phyloP scores from a whole-genome alignment of 805 yeast species.

The Barnettozyma salicaria region DNA sequence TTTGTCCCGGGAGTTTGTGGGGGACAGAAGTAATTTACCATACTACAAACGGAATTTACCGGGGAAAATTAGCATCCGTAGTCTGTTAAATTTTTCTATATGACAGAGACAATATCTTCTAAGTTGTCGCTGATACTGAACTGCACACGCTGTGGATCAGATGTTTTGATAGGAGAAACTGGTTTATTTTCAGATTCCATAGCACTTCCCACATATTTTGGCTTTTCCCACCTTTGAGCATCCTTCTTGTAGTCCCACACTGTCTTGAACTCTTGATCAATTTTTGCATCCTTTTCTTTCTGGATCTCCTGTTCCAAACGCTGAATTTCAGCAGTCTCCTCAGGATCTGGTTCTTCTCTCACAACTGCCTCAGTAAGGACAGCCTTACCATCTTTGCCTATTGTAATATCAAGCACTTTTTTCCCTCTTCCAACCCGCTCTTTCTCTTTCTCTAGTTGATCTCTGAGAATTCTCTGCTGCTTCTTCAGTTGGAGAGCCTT shows the following conservation, averaged over 20 bases:
- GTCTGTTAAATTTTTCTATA: constrained; percentile 1
- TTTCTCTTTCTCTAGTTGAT: constrained; percentile 51
- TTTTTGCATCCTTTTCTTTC: constrained; percentile 30
- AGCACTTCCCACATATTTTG: constrained; percentile 33
- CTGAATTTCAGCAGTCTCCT: constrained; percentile 28
- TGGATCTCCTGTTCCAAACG: constrained; percentile 28
- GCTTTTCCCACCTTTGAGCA: constrained; percentile 47
- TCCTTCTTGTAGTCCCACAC: constrained; percentile 62
- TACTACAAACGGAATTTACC: background rate
- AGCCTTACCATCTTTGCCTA: constrained; percentile 73
- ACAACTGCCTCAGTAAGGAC: constrained; percentile 35
- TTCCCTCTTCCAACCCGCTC: constrained; percentile 68
- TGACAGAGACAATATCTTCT: constrained; percentile 8
- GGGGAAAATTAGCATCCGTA: too few species aligned
- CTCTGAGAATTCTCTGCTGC: constrained; percentile 71
- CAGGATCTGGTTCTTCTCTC: constrained; percentile 32
- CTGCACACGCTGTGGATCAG: constrained; percentile 8
- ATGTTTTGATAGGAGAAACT: background rate
- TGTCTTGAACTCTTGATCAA: constrained; percentile 29
- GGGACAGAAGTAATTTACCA: too few species aligned
- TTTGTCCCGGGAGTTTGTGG: constrained; percentile 3
- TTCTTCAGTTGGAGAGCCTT: constrained; percentile 80
- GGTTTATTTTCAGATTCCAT: background rate
- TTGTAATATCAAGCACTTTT: constrained; percentile 68
- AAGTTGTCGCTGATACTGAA: background rate